Evolutionary conservation across 1,284 basidiomycete genomes (phyloP), one percentile per base, ranked within the genome.

Genomic region (Rhodotorula sp.): DNA sequence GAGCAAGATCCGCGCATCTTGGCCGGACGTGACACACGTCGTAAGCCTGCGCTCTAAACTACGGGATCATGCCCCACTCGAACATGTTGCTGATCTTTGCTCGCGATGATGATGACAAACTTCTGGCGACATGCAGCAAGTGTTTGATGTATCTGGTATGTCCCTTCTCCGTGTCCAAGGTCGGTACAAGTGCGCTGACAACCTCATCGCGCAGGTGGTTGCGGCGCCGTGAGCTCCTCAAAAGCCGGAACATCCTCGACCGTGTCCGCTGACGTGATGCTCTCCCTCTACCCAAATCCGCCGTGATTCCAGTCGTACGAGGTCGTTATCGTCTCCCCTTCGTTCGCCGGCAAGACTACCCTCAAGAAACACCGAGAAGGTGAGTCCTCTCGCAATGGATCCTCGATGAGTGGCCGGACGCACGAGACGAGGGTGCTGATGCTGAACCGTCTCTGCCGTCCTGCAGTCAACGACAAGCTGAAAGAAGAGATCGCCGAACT

Each of bases 401-500:
- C 8, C 5, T 43, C 10, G 0, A 1, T 43, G 39, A 43, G 39
- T 43, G 39, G 39, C 10, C 39, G 39, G 39, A 43, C 10, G 12
- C 39, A 43, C 39, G 39, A 43, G 12, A 14, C 10, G 34, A 16
- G n/a, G 1, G 7, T 15, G 51, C 60, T 71, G 52, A 59, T 12
- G 21, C 1, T 12, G 34, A 16, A 12, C 29, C 39, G 39, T 23
- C 5, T 10, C 26, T 14, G 26, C 18, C 31, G 8, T 3, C 31
- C 18, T 12, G 43, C 69, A 79, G 82, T 83, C 66, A 83, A 83
- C 70, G 82, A 82, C 18, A 76, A 79, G 47, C 79, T 83, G 52
- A 82, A 82, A 69, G 80, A 81, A 47, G 80, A 83, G 70, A 83
- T 83, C 49, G 82, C 81, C 2, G 78, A 82, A 71, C 79, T 83